Percentiles rank a stretch among this genome's conserved stretches.
These are phyloP conservation scores for Leccinum uliginosum DNA, from an alignment of 768 basidiomycete species.

Conservation along the genomic window DNA sequence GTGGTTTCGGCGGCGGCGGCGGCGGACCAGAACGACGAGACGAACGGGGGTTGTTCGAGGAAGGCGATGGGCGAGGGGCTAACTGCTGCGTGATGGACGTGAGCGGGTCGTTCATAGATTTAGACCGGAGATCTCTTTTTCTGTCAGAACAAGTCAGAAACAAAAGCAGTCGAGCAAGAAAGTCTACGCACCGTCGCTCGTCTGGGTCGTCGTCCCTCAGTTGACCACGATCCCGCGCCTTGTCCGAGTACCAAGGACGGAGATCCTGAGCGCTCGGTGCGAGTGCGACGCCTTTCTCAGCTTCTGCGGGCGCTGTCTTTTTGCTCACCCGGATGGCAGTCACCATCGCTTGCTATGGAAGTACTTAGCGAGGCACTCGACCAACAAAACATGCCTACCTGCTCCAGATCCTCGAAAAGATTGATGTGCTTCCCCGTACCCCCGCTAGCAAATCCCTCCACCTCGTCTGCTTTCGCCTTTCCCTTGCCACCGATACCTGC, in stretches of 20 bases:
- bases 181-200: slow-evolving; percentile 35
- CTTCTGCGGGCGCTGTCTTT: slow-evolving; percentile 46
- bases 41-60: slow-evolving; percentile 11
- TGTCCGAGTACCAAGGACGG: slow-evolving; percentile 69
- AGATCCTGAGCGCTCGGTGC: slow-evolving; percentile 75
- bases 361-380: background rate
- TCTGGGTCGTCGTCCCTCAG: slow-evolving; percentile 29
- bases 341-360: slow-evolving; percentile 40
- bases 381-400: slow-evolving; percentile 39
- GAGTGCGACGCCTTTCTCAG: slow-evolving; percentile 68
- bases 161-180: too few species aligned
- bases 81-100: slow-evolving; percentile 70
- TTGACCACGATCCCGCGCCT: slow-evolving; percentile 20
- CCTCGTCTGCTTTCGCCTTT: slow-evolving; percentile 31
- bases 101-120: slow-evolving; percentile 65
- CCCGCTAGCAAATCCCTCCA: too few species aligned
- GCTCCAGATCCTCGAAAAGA: slow-evolving; percentile 78
- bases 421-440: slow-evolving; percentile 68
- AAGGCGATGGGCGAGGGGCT: slow-evolving; percentile 32
- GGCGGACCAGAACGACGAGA: slow-evolving; percentile 7
- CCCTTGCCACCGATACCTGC: slow-evolving; percentile 44
- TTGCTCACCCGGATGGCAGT: slow-evolving; percentile 44
- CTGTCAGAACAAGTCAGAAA: slow-evolving; percentile 31
- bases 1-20: slow-evolving; percentile 24
- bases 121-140: slow-evolving; percentile 57